A percentile compares a stretch with the other conserved stretches of the same genome.
Conservation (phyloP, 768 basidiomycete species). For the Paxillus rubicundulus region DNA sequence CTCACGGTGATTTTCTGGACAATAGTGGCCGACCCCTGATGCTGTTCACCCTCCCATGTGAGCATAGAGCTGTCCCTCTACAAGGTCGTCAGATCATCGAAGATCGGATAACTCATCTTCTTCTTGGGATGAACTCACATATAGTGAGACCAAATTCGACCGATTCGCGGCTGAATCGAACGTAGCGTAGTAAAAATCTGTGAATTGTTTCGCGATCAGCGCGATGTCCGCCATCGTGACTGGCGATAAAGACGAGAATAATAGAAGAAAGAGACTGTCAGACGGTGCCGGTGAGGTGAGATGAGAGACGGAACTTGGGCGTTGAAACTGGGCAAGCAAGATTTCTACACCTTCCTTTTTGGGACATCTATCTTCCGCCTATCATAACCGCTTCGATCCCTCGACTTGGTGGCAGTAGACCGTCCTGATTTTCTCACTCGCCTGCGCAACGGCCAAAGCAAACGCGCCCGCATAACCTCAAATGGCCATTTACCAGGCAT, state of each 20-base stretch:
- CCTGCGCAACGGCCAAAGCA: neutral
- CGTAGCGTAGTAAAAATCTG: slow-evolving; percentile 76
- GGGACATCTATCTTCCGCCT: slow-evolving; percentile 8
- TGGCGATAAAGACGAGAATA: slow-evolving; percentile 16
- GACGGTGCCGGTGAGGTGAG: neutral
- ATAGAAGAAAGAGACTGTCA: slow-evolving; percentile 3
- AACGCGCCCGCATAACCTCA: neutral
- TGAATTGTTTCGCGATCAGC: slow-evolving; percentile 74
- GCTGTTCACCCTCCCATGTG: slow-evolving; percentile 66
- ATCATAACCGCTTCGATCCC: neutral
- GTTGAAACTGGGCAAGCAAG: neutral
- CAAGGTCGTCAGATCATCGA: slow-evolving; percentile 21
- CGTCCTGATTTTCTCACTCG: slow-evolving; percentile 8
- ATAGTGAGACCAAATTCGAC: slow-evolving; percentile 55
- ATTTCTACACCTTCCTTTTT: slow-evolving; percentile 13
- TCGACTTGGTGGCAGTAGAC: neutral
- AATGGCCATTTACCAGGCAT: slow-evolving; percentile 21
- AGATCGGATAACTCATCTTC: slow-evolving; percentile 19
- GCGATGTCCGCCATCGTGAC: slow-evolving; percentile 68
- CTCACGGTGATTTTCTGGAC: slow-evolving; percentile 71
- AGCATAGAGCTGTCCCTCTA: slow-evolving; percentile 85
- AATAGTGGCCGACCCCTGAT: slow-evolving; percentile 56
- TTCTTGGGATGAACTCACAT: slow-evolving; percentile 53
- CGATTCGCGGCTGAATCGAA: slow-evolving; percentile 78
- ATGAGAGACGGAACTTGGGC: neutral